Conservation (phyloP, 2,329 filamentous ascomycete genomes). For the Ceratocystiopsis sp. region DNA sequence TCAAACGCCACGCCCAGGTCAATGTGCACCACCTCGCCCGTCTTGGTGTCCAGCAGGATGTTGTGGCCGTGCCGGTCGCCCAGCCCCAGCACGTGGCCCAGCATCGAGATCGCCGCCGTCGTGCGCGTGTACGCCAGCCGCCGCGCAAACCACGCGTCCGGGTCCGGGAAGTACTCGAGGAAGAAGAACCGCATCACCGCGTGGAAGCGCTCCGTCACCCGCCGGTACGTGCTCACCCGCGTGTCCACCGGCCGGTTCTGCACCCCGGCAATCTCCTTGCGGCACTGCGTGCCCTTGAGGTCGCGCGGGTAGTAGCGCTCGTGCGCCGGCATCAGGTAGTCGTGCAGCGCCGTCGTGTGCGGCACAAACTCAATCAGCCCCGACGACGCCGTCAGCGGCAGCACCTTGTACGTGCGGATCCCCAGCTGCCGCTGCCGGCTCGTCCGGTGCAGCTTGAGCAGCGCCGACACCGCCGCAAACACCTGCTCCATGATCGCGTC, state of each 20-base stretch:
- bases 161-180: slow-evolving; percentile 82
- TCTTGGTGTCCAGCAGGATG: slow-evolving; percentile 78
- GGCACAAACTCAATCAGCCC: slow-evolving; percentile 96
- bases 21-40: slow-evolving; percentile 90
- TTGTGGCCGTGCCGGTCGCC: slow-evolving; percentile 95
- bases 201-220: slow-evolving; percentile 65
- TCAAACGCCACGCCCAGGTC: slow-evolving; percentile 96
- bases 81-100: slow-evolving; percentile 81
- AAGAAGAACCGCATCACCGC: slow-evolving; percentile 96
- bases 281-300: slow-evolving; percentile 56
- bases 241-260: slow-evolving; percentile 52
- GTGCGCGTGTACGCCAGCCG: slow-evolving; percentile 83
- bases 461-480: slow-evolving; percentile 83
- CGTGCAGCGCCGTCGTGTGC: slow-evolving; percentile 80
- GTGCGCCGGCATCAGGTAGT: slow-evolving; percentile 84
- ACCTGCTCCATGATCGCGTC: slow-evolving; percentile 99
- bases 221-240: slow-evolving; percentile 59
- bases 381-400: slow-evolving; percentile 68
- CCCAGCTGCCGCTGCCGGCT: slow-evolving; percentile 79
- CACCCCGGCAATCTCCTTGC: slow-evolving; percentile 61
- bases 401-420: slow-evolving; percentile 92
- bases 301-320: slow-evolving; percentile 74
- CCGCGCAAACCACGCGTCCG: slow-evolving; percentile 88
- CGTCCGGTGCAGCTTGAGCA: slow-evolving; percentile 69
- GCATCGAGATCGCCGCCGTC: slow-evolving; percentile 86